These are phyloP conservation scores for Coleophoma cylindrospora DNA, from an alignment of 2,329 filamentous ascomycete genomes.

Conservation along the genomic window DNA sequence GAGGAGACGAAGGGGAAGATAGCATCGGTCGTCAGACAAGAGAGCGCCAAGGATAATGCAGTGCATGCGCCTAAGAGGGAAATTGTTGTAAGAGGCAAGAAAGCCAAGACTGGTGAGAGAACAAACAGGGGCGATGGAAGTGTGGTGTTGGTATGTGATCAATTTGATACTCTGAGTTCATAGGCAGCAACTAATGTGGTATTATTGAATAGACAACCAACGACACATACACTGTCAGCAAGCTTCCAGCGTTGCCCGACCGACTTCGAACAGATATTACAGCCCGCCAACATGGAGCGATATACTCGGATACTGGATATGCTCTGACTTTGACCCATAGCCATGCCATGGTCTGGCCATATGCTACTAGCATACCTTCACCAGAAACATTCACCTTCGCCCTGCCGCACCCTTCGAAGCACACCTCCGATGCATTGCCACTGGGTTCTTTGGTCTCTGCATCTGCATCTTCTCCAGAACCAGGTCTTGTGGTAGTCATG, in stretches of 20 bases:
- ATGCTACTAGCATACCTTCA: constrained; percentile 62
- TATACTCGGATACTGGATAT: constrained; percentile 63
- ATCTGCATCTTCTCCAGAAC: constrained; percentile 71
- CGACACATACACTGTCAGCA: constrained; percentile 78
- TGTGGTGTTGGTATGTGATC: constrained; percentile 49
- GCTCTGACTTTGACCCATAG: constrained; percentile 76
- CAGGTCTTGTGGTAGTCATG: constrained; percentile 82
- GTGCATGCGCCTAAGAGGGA: constrained; percentile 33
- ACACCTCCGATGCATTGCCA: constrained; percentile 66
- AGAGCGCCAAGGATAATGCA: constrained; percentile 14
- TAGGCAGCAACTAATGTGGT: background rate
- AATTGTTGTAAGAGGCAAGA: constrained; percentile 56
- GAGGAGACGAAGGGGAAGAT: constrained; percentile 51
- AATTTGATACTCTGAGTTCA: constrained; percentile 3
- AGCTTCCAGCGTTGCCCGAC: constrained; percentile 77
- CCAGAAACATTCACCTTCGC: constrained; percentile 77
- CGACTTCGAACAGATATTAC: constrained; percentile 62
- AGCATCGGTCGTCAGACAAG: constrained; percentile 31
- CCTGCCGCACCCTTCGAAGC: constrained; percentile 67
- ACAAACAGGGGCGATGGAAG: constrained; percentile 66
- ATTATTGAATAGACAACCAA: constrained; percentile 62
- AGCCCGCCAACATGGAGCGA: constrained; percentile 59
- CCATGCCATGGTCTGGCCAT: constrained; percentile 87
- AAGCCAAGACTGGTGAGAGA: constrained; percentile 57
- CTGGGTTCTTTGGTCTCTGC: constrained; percentile 79